Percentiles rank a stretch among this genome's conserved stretches.
Conservation (phyloP, 192 early-diverging fungal genomes). For the Phycomyces blakesleeanus region DNA sequence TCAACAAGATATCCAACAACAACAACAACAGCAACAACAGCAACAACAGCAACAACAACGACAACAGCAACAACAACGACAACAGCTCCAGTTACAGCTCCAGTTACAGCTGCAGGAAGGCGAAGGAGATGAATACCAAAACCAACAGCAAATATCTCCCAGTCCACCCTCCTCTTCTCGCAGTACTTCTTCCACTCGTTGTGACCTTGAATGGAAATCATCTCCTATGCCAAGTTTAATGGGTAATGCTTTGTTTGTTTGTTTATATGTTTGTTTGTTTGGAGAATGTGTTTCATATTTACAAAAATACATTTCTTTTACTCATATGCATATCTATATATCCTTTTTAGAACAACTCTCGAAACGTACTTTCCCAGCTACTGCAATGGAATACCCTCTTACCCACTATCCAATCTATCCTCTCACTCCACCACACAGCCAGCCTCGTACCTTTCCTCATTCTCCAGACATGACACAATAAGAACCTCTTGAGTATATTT, state of each 20-base stretch:
- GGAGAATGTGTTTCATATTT: too few relatives aligned
- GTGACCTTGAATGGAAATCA: conserved; percentile 14
- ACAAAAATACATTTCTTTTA: too few relatives aligned
- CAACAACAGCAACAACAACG: neutral
- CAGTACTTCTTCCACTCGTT: neutral
- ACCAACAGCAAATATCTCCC: neutral
- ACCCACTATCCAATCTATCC: conserved; percentile 37
- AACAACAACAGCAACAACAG: neutral
- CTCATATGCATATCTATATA: neutral
- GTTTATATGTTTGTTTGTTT: neutral
- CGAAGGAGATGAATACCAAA: too few relatives aligned
- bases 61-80: neutral
- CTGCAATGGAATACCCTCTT: conserved; percentile 26
- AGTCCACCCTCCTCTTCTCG: conserved; percentile 10
- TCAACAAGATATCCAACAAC: conserved; percentile 5
- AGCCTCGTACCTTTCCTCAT: conserved; percentile 19
- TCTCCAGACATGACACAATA: neutral
- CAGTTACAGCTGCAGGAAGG: too few relatives aligned
- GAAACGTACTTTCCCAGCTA: conserved; percentile 29
- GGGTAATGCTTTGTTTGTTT: conserved; percentile 15
- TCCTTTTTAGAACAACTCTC: conserved; percentile 35
- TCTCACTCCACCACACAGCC: conserved; percentile 29
- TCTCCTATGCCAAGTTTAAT: conserved; percentile 33
- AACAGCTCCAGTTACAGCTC: conserved; percentile 10
- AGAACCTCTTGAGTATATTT: too few relatives aligned